Percentiles rank a stretch among this genome's conserved stretches.
phyloP scores from a whole-genome alignment of 1,139 yeast species.

The Zygoascus sp. region DNA sequence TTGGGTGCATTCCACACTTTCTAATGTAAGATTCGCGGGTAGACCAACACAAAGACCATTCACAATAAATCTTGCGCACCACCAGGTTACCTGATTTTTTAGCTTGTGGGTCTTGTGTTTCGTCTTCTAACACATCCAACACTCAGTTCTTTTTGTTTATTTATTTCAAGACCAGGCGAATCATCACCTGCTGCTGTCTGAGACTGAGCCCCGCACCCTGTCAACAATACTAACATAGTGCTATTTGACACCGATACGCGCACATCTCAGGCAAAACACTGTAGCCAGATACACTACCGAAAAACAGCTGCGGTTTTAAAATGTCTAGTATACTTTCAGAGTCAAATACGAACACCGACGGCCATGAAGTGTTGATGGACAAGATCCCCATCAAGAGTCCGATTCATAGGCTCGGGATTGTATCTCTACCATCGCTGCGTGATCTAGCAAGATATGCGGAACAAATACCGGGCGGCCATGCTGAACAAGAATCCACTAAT shows the following conservation, averaged over 20 bases:
- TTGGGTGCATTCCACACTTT: slow-evolving; percentile 1
- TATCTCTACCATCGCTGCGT: slow-evolving; percentile 6
- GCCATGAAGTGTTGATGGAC: neutral
- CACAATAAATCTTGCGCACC: too few species aligned
- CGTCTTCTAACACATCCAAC: too few species aligned
- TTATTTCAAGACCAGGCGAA: neutral
- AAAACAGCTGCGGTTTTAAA: too few species aligned
- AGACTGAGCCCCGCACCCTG: too few species aligned
- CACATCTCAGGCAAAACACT: neutral
- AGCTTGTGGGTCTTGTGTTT: too few species aligned
- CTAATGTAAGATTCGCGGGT: neutral
- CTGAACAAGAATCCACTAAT: slow-evolving; percentile 7
- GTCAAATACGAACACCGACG: neutral
- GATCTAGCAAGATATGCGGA: slow-evolving; percentile 6
- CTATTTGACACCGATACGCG: neutral
- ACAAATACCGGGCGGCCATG: neutral
- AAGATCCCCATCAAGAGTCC: neutral
- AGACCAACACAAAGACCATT: neutral
- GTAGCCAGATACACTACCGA: neutral
- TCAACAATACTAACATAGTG: too few species aligned
- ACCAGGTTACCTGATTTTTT: too few species aligned
- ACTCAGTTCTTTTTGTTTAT: too few species aligned
- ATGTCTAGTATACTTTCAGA: neutral
- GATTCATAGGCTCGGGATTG: neutral
- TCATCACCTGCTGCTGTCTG: neutral